A percentile compares a stretch with the other conserved stretches of the same genome.
Evolutionary conservation across 2,329 filamentous ascomycete genomes (phyloP).

Genomic region (Aspergillus novoparasiticus): DNA sequence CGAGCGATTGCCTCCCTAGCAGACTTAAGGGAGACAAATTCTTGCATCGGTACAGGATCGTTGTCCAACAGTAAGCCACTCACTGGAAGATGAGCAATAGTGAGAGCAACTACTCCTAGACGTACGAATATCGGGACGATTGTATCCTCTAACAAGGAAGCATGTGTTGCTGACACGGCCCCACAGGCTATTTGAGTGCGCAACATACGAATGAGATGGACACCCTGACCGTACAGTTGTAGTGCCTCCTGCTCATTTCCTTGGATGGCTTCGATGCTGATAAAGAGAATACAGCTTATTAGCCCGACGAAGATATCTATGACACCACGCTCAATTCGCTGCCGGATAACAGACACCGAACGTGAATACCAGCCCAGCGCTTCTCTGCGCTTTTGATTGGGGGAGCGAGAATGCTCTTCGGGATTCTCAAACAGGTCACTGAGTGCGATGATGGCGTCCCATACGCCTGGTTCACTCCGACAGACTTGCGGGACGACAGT

Average conservation of each 20-base stretch:
- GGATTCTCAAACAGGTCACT: conserved; percentile 38
- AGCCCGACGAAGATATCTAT: conserved; percentile 32
- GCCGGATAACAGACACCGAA: conserved; percentile 30
- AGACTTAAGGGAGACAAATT: conserved; percentile 24
- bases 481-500: conserved; percentile 36
- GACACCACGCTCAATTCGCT: conserved; percentile 26
- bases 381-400: conserved; percentile 27
- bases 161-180: conserved; percentile 12
- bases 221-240: conserved; percentile 32
- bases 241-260: conserved; percentile 29
- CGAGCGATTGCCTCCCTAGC: conserved; percentile 6
- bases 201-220: conserved; percentile 28
- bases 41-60: neutral
- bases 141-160: conserved; percentile 24
- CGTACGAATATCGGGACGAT: conserved; percentile 35
- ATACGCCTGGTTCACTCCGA: conserved; percentile 35
- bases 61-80: conserved; percentile 7
- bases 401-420: conserved; percentile 9
- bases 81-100: conserved; percentile 15
- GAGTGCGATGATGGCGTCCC: conserved; percentile 40
- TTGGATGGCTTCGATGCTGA: conserved; percentile 35
- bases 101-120: conserved; percentile 26
- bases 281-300: conserved; percentile 36
- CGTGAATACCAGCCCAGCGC: conserved; percentile 36
- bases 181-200: conserved; percentile 15